These are phyloP conservation scores for Geosmithia morbida DNA, from an alignment of 2,329 filamentous ascomycete species.

Conservation along the genomic window DNA sequence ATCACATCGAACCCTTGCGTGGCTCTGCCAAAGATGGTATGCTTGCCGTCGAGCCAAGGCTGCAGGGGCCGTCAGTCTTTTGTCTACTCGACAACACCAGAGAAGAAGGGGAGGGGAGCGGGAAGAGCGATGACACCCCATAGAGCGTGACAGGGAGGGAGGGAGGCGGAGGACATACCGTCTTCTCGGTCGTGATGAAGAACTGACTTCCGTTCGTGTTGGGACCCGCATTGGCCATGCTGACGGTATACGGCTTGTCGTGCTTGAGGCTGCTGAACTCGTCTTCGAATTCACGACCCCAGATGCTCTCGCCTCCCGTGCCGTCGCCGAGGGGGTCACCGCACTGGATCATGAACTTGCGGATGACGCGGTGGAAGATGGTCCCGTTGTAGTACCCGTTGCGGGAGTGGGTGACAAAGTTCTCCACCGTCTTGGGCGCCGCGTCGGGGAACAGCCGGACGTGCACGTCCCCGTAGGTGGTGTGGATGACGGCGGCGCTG, in stretches of 20 bases:
- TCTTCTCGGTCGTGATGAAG: constrained; percentile 96
- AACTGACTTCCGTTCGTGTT: constrained; percentile 96
- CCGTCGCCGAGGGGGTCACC: constrained; percentile 90
- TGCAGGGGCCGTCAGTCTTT: constrained; percentile 13
- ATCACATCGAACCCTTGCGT: constrained; percentile 87
- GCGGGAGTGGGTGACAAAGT: constrained; percentile 85
- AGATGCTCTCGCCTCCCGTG: constrained; percentile 75
- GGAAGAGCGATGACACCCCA: neutral
- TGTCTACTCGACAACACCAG: constrained; percentile 7
- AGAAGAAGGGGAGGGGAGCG: constrained; percentile 1
- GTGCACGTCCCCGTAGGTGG: constrained; percentile 85
- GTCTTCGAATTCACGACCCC: constrained; percentile 90
- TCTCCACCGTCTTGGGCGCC: constrained; percentile 89
- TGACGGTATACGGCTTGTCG: constrained; percentile 90
- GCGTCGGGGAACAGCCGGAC: constrained; percentile 86
- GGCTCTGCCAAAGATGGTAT: constrained; percentile 88
- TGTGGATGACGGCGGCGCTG: constrained; percentile 74
- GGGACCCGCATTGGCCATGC: constrained; percentile 94
- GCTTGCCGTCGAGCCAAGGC: constrained; percentile 90
- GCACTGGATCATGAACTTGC: constrained; percentile 98
- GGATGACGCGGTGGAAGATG: constrained; percentile 93
- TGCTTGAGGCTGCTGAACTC: constrained; percentile 86
- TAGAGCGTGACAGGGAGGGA: too few species aligned
- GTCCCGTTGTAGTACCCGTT: constrained; percentile 95
- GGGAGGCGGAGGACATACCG: constrained; percentile 46